Base-by-base conservation (phyloP, 139 green algal species). In the Marvania coccoides region DNA sequence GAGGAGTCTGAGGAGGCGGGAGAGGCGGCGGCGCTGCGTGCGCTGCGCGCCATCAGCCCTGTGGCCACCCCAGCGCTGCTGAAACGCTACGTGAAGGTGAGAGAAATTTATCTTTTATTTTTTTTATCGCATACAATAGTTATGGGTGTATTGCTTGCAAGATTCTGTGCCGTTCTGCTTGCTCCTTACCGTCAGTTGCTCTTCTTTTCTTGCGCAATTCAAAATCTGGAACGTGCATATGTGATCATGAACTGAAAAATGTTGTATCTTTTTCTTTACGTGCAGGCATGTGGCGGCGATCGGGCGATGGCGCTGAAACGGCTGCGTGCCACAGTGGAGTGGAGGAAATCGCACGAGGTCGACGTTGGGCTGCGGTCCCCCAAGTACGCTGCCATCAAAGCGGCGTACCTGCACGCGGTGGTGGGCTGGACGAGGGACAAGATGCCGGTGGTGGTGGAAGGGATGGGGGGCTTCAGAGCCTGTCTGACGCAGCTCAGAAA, bases 401-500 rank as follows among this genome's bases (percentile, higher is more conserved):
- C n/a, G n/a, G 23, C 36, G n/a, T 66, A 66, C 0, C 13, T 51
- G 26, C 59, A 66, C 56, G 30, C 35, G 37, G 35, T 66, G 10
- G 19, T 66, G 37, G 59, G 59, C 0, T 6, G 34, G 33, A 54
- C 35, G 6, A 66, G 37, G n/a, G 12, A 59, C 9, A 14, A 14
- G 38, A 66, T 66, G 59, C 59, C 59, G 5, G 59, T 66, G 13
- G 34, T 66, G 6, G 35, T 66, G 7, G 59, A 66, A 66, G 59
- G 35, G 23, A 53, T 53, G 35, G 59, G 59, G 37, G 56, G 23
- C 19, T 66, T 66, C 35, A 66, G 34, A 53, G 14, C 37, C 23
- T 28, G 42, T 5, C 26, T 66, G 59, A 4, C 19, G 59, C 13
- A 24, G 0, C 13, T 66, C 10, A 48, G 28, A 48, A 28, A 14